phyloP scores from a whole-genome alignment of 176 grass and related monocot genomes.

The Paspalum notatum region DNA sequence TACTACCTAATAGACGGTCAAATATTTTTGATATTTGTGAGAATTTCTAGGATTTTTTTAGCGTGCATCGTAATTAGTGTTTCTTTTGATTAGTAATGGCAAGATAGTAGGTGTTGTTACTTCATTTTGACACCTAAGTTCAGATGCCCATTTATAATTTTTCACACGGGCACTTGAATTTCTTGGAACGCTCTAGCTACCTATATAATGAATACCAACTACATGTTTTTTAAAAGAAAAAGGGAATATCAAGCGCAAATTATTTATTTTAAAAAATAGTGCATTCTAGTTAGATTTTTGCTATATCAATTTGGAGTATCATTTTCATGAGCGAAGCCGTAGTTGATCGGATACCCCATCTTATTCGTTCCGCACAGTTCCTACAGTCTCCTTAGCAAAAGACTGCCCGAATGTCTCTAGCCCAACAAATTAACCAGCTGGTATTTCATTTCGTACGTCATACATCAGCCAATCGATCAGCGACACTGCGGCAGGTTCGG shows the following conservation, averaged over 20 bases:
- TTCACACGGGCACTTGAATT: too few species aligned
- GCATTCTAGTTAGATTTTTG: neutral
- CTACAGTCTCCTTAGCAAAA: neutral
- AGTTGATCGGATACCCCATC: neutral
- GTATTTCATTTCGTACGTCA: constrained; percentile 22
- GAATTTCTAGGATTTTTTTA: too few species aligned
- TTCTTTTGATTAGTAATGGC: too few species aligned
- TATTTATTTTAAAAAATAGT: too few species aligned
- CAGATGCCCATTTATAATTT: too few species aligned
- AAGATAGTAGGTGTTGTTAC: too few species aligned
- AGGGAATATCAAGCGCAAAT: too few species aligned
- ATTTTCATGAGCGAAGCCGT: neutral
- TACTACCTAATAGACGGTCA: too few species aligned
- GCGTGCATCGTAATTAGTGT: too few species aligned
- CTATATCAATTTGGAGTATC: neutral
- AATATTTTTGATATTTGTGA: too few species aligned
- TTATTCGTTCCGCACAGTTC: neutral
- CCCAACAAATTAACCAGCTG: neutral
- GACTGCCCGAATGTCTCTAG: neutral
- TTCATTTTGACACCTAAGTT: too few species aligned
- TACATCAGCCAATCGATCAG: neutral
- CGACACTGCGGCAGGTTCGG: neutral
- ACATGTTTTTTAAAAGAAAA: neutral
- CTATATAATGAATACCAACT: neutral
- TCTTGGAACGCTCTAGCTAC: too few species aligned